Base-by-base conservation (phyloP, 768 basidiomycete genomes). In the Udeniomyces megalosporus region DNA sequence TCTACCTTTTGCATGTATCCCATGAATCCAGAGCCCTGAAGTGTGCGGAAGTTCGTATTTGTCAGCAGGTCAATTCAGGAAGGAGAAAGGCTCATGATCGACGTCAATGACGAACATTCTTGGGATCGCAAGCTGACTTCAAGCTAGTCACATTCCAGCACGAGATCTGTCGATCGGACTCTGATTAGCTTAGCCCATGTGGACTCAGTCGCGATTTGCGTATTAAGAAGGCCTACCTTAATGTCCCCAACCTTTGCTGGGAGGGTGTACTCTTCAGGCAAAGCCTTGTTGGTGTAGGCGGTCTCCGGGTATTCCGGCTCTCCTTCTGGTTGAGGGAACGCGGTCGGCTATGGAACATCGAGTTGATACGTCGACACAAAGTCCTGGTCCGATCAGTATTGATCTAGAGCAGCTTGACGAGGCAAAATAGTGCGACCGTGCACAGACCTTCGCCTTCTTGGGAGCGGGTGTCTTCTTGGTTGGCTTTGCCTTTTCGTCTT, bases 1-100 rank as follows among this genome's bases (percentile, higher is more conserved):
- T 45, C 10, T 28, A 44, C 59, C 42, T 57, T 55, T 7, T 62
- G 35, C 61, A 62, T 57, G 61, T 62, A 62, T 28, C 61, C 61
- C 42, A 49, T 56, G 61, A 62, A 56, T 5, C 61, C 61, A 24
- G 61, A 62, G 11, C 58, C 60, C 60, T 52, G 51, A 8, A 1
- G 12, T n/a, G 24, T n/a, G 8, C 17, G 22, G 31, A 24, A n/a
- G 6, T 38, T 31, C 2, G 12, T 14, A 42, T 10, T 15, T 17
- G n/a, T n/a, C 14, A 3, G 20, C 1, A 26, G 44, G 42, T 57
- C 55, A 46, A 15, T 35, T 17, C 31, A 12, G 7, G 14, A 26
- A 22, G 26, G 17, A 29, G 22, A 4, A 28, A 12, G 1, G 5
- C 12, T 12, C 32, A 15, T 14, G 46, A 28, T 1, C 1, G 5